phyloP scores from a whole-genome alignment of 176 grass and related monocot genomes.

The Oryza longistaminata region DNA sequence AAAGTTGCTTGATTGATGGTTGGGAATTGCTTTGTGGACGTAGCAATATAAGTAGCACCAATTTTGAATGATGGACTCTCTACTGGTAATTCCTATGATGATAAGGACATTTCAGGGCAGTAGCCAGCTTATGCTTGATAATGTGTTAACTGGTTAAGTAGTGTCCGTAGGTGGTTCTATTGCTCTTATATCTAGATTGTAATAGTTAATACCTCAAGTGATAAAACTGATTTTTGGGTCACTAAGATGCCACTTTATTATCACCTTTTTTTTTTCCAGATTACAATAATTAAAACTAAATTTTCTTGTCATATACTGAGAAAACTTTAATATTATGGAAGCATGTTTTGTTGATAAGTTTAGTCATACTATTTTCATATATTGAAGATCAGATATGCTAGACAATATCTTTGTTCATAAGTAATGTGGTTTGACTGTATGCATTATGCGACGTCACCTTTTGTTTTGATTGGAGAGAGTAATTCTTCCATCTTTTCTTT shows the following conservation, averaged over 20 bases:
- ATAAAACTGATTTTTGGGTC: neutral
- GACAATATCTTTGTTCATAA: neutral
- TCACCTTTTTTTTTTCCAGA: neutral
- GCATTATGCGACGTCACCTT: too few species aligned
- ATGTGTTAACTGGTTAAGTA: neutral
- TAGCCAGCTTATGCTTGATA: neutral
- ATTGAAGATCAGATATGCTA: neutral
- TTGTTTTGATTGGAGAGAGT: neutral
- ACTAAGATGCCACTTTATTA: too few species aligned
- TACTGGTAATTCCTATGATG: neutral
- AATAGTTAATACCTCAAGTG: neutral
- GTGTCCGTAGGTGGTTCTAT: neutral
- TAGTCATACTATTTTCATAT: neutral
- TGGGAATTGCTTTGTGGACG: neutral
- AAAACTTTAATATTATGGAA: neutral
- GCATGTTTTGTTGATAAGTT: neutral
- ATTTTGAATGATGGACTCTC: neutral
- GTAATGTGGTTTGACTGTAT: neutral
- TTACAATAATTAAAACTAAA: neutral
- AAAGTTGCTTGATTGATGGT: neutral
- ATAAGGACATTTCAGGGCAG: neutral
- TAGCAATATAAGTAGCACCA: neutral
- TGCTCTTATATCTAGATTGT: neutral
- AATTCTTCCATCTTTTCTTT: neutral
- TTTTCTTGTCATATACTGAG: neutral